Evolutionary conservation across 306 rosid species (phyloP).

Genomic region (Cercis canadensis): DNA sequence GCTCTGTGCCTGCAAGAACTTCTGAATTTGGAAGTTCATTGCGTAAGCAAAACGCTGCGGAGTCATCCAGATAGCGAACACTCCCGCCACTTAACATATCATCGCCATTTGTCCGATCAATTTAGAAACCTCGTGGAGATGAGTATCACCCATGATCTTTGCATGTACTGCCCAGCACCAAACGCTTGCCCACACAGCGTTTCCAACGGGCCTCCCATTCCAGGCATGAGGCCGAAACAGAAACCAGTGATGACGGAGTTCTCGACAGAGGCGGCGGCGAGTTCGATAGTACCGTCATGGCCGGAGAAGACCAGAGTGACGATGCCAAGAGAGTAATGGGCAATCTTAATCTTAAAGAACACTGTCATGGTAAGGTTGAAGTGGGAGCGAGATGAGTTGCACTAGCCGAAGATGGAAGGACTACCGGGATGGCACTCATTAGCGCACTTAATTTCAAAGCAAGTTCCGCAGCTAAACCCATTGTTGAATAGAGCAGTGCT

Average conservation of each 20-base stretch:
- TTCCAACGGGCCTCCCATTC: constrained; percentile 94
- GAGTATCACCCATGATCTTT: constrained; percentile 84
- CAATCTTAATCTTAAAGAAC: no score
- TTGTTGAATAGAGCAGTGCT: constrained; percentile 55
- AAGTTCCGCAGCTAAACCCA: constrained; percentile 50
- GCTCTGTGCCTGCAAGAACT: constrained; percentile 91
- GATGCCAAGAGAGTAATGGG: no score
- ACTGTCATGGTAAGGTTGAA: no score
- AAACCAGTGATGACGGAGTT: constrained; percentile 69
- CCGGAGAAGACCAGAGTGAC: constrained; percentile 40
- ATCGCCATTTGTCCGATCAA: constrained; percentile 67
- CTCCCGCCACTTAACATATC: constrained; percentile 76
- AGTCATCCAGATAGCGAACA: constrained; percentile 76
- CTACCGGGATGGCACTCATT: no score
- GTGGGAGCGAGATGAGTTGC: no score
- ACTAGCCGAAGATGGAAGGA: no score
- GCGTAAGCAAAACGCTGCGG: constrained; percentile 93
- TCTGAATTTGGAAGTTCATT: constrained; percentile 67
- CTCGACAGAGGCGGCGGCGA: constrained; percentile 63
- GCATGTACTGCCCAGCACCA: constrained; percentile 88
- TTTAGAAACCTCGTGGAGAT: constrained; percentile 45
- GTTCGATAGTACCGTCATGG: constrained; percentile 52
- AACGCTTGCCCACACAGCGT: constrained; percentile 91
- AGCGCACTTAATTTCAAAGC: constrained; percentile 59
- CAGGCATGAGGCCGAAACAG: constrained; percentile 60